Evolutionary conservation across 2,329 filamentous ascomycete species (phyloP), one percentile per base, ranked within the genome.

Genomic region (Calycina marina): DNA sequence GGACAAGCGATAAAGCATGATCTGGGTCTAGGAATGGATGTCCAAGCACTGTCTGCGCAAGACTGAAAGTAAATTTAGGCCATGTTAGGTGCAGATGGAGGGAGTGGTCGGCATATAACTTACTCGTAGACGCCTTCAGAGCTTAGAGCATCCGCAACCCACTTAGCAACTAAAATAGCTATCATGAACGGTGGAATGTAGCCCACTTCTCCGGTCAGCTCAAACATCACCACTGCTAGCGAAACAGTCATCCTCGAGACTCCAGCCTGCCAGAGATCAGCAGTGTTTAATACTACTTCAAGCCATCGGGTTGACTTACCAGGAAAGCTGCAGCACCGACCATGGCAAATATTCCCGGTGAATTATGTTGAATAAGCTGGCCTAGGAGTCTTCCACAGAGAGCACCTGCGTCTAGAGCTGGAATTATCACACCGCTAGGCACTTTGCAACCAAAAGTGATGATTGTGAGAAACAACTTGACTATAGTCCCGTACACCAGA

Each of bases 371-470:
- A 5, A 56, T 41, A 11, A 51, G 28, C 34, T 57, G 55, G 51
- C 39, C 68, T 1, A 71, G 43, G 3, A 73, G 55, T 3, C 68
- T 59, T 3, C 69, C 68, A 39, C 72, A 72, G 17, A 73, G 56
- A 0, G 67, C 68, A 10, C 69, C 69, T 3, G 61, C 67, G 36
- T 69, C 65, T 2, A 73, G 56, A 2, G 68, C 62, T 1, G 69
- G 69, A 31, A 74, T 72, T 47, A 73, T 73, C 35, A 73, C 64
- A 2, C 69, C 69, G 1, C 63, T 67, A 1, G 69, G 69, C 1
- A 73, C 67, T 51, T 72, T 72, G 50, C 63, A 62, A 10, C 69
- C 68, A 40, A 72, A 72, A 0, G 68, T 72, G 24, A 72, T 60
- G 39, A 62, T 68, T 1, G 65, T 72, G 6, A 72, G 57, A 11